These are phyloP conservation scores for Aspergillus sp. DNA, from an alignment of 2,329 filamentous ascomycete genomes.

Conservation along the genomic window DNA sequence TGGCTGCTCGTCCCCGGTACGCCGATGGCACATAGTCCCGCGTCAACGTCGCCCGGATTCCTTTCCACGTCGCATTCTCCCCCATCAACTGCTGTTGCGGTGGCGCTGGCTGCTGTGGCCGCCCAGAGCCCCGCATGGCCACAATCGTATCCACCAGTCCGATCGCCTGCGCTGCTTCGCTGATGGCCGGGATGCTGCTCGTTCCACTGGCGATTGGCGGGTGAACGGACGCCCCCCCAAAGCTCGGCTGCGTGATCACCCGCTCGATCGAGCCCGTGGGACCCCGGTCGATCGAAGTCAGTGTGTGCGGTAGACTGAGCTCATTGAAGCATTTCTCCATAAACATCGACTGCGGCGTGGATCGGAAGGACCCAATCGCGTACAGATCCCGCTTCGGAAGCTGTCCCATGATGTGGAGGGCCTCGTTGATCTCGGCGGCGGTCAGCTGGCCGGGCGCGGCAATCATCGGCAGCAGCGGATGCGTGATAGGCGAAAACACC, in stretches of 20 bases:
- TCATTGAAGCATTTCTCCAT: conserved; percentile 84
- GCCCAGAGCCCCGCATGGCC: conserved; percentile 51
- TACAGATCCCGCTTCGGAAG: conserved; percentile 79
- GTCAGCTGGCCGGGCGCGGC: conserved; percentile 84
- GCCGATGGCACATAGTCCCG: conserved; percentile 81
- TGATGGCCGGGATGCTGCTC: conserved; percentile 65
- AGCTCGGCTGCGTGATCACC: conserved; percentile 71
- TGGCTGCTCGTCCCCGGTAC: conserved; percentile 72
- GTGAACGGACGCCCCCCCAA: conserved; percentile 80
- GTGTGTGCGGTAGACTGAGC: conserved; percentile 81
- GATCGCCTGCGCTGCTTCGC: conserved; percentile 75
- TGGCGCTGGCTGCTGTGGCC: neutral
- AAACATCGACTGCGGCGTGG: conserved; percentile 78
- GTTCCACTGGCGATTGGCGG: conserved; percentile 65
- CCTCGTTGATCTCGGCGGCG: conserved; percentile 80
- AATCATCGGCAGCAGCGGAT: conserved; percentile 79
- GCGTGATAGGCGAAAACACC: conserved; percentile 84
- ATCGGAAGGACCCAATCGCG: conserved; percentile 71
- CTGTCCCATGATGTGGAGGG: conserved; percentile 75
- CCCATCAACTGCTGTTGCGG: conserved; percentile 59
- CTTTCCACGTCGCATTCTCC: conserved; percentile 84
- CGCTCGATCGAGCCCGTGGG: conserved; percentile 68
- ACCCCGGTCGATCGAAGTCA: conserved; percentile 72
- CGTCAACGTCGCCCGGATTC: conserved; percentile 77
- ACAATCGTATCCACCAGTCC: conserved; percentile 82